Base-by-base conservation (phyloP, 1,284 basidiomycete species). In the Leccinum brunneo-olivaceum region DNA sequence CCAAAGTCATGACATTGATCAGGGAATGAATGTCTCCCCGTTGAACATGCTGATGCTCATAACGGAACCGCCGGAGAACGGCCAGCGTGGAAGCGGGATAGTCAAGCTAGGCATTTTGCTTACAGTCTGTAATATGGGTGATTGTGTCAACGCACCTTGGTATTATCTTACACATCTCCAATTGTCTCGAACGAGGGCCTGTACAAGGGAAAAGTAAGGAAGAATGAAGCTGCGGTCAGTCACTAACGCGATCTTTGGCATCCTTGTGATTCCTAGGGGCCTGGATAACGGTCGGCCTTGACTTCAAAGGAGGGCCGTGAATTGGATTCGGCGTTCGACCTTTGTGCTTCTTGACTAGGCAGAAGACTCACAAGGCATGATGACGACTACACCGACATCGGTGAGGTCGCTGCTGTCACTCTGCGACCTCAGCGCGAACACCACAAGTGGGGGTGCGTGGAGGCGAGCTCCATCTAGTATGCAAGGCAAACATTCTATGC, bases 1-100 rank as follows among this genome's bases (percentile, higher is more conserved):
- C 9, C 25, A 27, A 27, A 15, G 29, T 30, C 14, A 50, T 10
- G 21, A 50, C 29, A 8, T 51, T 51, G 15, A 20, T 37, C 29
- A 48, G 16, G 8, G 42, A 44, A 35, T 48, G 49, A 40, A 48
- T 29, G 10, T 35, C 19, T 34, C 28, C 33, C 36, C 42, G 19
- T 40, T 32, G 29, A 44, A 15, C 3, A 15, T 24, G 9, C 18
- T 9, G 9, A 41, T 34, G 12, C 5, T 12, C 11, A 27, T 50
- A 28, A 34, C 6, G 3, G 18, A 49, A 49, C 16, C 0, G 28
- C 19, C 34, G n/a, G n/a, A 44, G 23, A 20, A 49, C 4, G 6
- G 45, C 36, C 32, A 28, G 11, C 11, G 39, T 6, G 9, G 27
- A 43, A 30, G 41, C 29, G 1, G 34, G 21, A 20, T 41, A 45